Base-by-base conservation (phyloP, 163 green algal genomes). In the Scenedesmus sp. region DNA sequence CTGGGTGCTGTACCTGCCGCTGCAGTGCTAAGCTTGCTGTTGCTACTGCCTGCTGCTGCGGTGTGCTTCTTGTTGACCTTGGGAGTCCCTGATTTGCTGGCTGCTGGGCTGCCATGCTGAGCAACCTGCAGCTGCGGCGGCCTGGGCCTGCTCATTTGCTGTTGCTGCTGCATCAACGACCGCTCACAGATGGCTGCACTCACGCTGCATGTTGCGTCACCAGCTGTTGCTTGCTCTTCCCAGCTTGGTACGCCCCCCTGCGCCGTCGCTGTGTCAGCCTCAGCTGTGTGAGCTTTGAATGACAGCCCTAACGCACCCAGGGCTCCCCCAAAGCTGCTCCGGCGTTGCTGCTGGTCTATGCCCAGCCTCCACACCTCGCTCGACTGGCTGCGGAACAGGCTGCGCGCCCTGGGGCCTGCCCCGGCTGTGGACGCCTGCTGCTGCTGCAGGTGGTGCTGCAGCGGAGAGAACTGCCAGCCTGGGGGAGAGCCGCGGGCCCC, bases 341-440 rank as follows among this genome's bases (percentile, higher is more conserved):
- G 46, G 70, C 70, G 70, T 23, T 79, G 70, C 70, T 79, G 70
- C 70, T 79, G 70, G 23, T 79, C 70, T 15, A 79, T 79, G 70
- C 70, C 70, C 70, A 79, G 23, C 6, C 70, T 23, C 70, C 70
- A 79, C 70, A 52, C 70, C 23, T 79, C 70, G 13, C 70, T 79
- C 4, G 70, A 52, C 70, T 79, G 70, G 70, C 70, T 79, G 23
- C 70, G 70, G 13, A 23, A 79, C 70, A 79, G 23, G 70, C 70
- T 79, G 70, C 70, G 70, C 2, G 70, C 70, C 70, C 70, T 79
- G 23, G 70, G 23, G 23, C 0, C 70, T 15, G 12, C 52, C 5
- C 23, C 46, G 6, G 5, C 5, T 52, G 23, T 52, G 4, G 23
- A 79, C 1, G 70, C 70, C 70, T 52, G 70, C 70, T 79, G 70